Evolutionary conservation across 139 green algal genomes (phyloP), one percentile per base, ranked within the genome.

Genomic region (Edaphochlamys debaryana): DNA sequence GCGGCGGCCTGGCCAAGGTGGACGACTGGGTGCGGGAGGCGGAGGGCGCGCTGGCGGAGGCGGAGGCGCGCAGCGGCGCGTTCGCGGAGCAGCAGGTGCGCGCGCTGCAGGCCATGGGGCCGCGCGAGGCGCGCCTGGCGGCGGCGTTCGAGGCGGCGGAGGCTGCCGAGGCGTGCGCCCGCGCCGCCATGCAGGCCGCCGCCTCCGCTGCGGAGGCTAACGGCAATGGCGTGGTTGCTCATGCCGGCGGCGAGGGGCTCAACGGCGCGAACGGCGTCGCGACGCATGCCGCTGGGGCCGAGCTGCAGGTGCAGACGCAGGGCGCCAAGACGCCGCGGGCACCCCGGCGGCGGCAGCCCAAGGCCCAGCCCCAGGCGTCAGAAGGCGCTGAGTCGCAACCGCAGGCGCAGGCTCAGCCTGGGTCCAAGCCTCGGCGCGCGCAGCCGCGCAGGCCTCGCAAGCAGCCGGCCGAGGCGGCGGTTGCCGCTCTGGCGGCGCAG

Each of bases 1-100:
- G n/a, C n/a, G 42, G 52, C 30, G 42, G 79, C 56, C 54, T 85
- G 67, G 63, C 79, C 71, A 85, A 87, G n/a, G 66, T 88, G 45
- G 85, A 88, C 13, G 73, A 74, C 6, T 79, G 85, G 9, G 19
- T 92, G 27, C 25, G 1, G 41, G 69, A 66, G 25, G 41, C 74
- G 25, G 73, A 82, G 56, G 48, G 40, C 56, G 67, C 38, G 32
- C n/a, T 82, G 45, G 22, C 29, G 8, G 60, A 7, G 9, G 29
- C 66, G 62, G 76, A 82, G 76, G 60, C 45, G 62, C 32, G n/a
- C 62, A 73, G 63, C 45, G 76, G 42, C 42, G 63, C 41, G 32
- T 82, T 54, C 62, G 62, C 76, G 32, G 5, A 11, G 42, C 63
- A 52, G n/a, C 76, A 82, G 76, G 27, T 82, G 75, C 23, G 62